These are phyloP conservation scores for Tulasnella sp. DNA, from an alignment of 768 basidiomycete species.

Conservation along the genomic window DNA sequence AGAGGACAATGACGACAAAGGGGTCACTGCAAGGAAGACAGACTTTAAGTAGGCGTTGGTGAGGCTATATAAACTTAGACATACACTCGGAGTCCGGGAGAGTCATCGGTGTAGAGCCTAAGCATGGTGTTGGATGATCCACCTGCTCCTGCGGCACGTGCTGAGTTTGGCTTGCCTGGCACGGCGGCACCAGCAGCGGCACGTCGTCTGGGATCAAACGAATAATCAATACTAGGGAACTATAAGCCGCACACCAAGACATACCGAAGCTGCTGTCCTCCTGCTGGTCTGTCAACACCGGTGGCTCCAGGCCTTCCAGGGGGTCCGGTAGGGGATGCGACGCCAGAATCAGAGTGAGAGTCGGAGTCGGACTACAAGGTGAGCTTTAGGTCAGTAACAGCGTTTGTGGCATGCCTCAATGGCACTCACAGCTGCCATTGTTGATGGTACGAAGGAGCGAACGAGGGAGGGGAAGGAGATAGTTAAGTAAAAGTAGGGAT, in stretches of 20 bases:
- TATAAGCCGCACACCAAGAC: slow-evolving; percentile 23
- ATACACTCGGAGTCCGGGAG: slow-evolving; percentile 92
- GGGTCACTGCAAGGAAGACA: slow-evolving; percentile 55
- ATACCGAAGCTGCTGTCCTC: slow-evolving; percentile 65
- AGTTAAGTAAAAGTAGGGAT: background rate
- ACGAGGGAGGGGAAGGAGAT: slow-evolving; percentile 3
- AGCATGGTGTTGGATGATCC: slow-evolving; percentile 98
- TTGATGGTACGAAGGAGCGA: background rate
- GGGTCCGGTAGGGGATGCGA: slow-evolving; percentile 28
- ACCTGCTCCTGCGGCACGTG: slow-evolving; percentile 87
- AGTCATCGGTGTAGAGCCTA: slow-evolving; percentile 96
- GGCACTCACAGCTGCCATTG: slow-evolving; percentile 9
- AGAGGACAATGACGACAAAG: slow-evolving; percentile 91
- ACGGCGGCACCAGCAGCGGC: slow-evolving; percentile 50
- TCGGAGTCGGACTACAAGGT: slow-evolving; percentile 67
- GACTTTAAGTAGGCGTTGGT: slow-evolving; percentile 6
- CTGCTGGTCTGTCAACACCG: slow-evolving; percentile 54
- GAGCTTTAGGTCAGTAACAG: background rate
- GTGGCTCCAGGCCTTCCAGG: slow-evolving; percentile 32
- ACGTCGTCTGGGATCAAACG: slow-evolving; percentile 44
- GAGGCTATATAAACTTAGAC: slow-evolving; percentile 29
- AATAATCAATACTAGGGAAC: background rate
- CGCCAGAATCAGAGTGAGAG: slow-evolving; percentile 35
- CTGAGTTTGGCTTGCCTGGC: slow-evolving; percentile 63
- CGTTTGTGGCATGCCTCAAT: no score